A percentile compares a stretch with the other conserved stretches of the same genome.
These are phyloP conservation scores for Saccharomycopsis javanensis DNA, from an alignment of 805 yeast species.

Conservation along the genomic window DNA sequence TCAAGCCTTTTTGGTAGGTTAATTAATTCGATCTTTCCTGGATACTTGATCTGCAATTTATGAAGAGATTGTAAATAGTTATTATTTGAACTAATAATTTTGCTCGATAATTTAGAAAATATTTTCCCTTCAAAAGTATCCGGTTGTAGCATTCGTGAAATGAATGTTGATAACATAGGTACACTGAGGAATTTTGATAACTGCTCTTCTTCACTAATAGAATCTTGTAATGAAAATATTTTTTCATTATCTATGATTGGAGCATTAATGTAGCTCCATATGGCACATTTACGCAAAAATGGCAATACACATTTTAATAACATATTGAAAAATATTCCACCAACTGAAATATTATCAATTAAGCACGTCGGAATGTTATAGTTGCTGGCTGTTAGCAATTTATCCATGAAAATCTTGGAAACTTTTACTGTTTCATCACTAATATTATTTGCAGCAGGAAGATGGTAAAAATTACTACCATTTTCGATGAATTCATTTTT, in stretches of 20 bases:
- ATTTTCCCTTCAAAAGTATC: constrained; percentile 24
- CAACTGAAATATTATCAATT: constrained; percentile 24
- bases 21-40: constrained; percentile 53
- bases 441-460: constrained; percentile 24
- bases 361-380: constrained; percentile 24
- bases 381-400: not conserved
- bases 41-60: constrained; percentile 41
- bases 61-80: not conserved
- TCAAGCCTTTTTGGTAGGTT: constrained; percentile 60
- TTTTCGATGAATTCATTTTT: constrained; percentile 5
- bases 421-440: constrained; percentile 21
- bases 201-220: constrained; percentile 42
- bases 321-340: constrained; percentile 41
- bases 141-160: constrained; percentile 14
- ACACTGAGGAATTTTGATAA: constrained; percentile 42
- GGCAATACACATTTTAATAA: constrained; percentile 49
- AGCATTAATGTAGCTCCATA: constrained; percentile 44
- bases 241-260: constrained; percentile 30
- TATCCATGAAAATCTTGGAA: not conserved
- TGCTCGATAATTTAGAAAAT: constrained; percentile 13
- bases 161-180: constrained; percentile 28
- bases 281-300: constrained; percentile 52
- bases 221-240: not conserved
- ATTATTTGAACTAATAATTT: constrained; percentile 12
- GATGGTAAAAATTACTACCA: constrained; percentile 6